phyloP scores from a whole-genome alignment of 306 rosid species.

The Aeschynomene evenia region DNA sequence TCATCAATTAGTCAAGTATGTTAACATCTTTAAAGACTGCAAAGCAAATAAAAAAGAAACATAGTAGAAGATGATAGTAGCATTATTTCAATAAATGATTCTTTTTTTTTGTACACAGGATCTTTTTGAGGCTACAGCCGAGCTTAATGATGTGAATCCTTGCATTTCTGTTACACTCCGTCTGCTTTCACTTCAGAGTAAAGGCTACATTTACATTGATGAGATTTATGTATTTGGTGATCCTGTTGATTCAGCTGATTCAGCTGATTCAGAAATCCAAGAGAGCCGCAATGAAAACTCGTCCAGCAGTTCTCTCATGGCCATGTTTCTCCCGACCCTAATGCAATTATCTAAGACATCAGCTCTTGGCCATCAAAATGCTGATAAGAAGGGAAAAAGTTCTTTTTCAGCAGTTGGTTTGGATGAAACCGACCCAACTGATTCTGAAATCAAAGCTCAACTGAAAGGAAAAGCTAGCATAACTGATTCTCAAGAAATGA shows the following conservation, averaged over 20 bases:
- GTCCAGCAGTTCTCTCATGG: constrained; percentile 67
- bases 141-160: constrained; percentile 68
- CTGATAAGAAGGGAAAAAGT: constrained; percentile 44
- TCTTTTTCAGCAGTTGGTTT: constrained; percentile 28
- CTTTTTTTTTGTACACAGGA: constrained; percentile 48
- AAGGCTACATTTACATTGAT: constrained; percentile 61
- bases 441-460: constrained; percentile 37
- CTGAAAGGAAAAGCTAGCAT: constrained; percentile 36
- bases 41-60: no score
- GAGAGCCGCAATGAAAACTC: constrained; percentile 44
- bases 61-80: background rate
- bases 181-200: constrained; percentile 75
- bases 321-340: constrained; percentile 76
- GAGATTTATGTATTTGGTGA: constrained; percentile 83
- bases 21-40: background rate
- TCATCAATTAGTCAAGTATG: background rate
- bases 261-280: constrained; percentile 53
- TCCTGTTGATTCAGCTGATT: constrained; percentile 57
- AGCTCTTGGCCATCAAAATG: constrained; percentile 30
- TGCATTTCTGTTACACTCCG: constrained; percentile 78
- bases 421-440: constrained; percentile 33
- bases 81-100: background rate
- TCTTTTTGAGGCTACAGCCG: constrained; percentile 87
- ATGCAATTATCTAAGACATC: constrained; percentile 74
- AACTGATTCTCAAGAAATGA: constrained; percentile 34